Evolutionary conservation across 2,329 filamentous ascomycete species (phyloP).

Genomic region (Cadophora luteo-olivacea): DNA sequence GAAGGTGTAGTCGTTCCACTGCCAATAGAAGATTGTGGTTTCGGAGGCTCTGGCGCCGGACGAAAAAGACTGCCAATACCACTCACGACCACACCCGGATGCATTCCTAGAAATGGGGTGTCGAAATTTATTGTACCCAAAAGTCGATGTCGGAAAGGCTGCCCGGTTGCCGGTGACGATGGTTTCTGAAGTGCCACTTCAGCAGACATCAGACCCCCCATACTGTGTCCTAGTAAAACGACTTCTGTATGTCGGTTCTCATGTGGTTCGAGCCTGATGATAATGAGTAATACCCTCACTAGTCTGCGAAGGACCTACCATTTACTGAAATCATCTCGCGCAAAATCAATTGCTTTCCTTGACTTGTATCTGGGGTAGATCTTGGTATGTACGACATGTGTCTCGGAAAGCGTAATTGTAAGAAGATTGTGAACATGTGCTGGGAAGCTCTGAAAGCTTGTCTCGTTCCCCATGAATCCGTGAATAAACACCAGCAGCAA

Average conservation of each 20-base stretch:
- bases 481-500: constrained; percentile 86
- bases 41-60: constrained; percentile 49
- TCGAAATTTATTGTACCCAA: constrained; percentile 84
- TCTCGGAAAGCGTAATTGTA: constrained; percentile 68
- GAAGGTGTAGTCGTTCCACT: constrained; percentile 32
- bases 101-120: constrained; percentile 85
- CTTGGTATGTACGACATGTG: constrained; percentile 85
- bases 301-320: constrained; percentile 58
- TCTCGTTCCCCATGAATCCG: constrained; percentile 88
- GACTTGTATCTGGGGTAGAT: constrained; percentile 84
- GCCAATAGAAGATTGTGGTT: constrained; percentile 25
- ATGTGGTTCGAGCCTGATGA: constrained; percentile 72
- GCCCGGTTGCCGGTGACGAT: constrained; percentile 30
- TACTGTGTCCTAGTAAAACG: constrained; percentile 84
- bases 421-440: constrained; percentile 83
- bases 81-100: constrained; percentile 85
- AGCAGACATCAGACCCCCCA: constrained; percentile 84
- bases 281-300: constrained; percentile 30
- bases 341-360: constrained; percentile 73
- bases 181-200: constrained; percentile 72
- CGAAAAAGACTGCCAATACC: constrained; percentile 81
- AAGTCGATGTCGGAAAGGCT: constrained; percentile 73
- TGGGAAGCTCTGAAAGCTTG: constrained; percentile 86
- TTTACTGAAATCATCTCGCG: constrained; percentile 80
- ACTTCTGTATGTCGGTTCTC: constrained; percentile 78